Base-by-base conservation (phyloP, 495 filamentous ascomycete species). In the Penicillium daleae region DNA sequence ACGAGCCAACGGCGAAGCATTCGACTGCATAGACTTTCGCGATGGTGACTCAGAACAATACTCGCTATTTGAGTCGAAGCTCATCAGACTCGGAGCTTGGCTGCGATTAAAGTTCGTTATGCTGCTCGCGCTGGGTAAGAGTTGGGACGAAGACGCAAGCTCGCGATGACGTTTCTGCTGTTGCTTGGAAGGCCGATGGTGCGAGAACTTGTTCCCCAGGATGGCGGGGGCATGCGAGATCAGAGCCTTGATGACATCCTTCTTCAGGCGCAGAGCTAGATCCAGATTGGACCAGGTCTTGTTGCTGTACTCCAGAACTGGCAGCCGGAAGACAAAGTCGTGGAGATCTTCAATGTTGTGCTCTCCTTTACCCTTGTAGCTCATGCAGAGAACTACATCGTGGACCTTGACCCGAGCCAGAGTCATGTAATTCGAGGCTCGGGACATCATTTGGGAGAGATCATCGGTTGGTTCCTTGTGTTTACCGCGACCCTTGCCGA, bases 261-360 rank as follows among this genome's bases (percentile, higher is more conserved):
- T 92, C 82, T 99, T 98, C 49, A 99, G 80, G 21, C 90, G 89
- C 53, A 97, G 79, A 1, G 94, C 93, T 12, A 99, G 85, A 64
- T 99, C 95, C 8, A 98, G 86, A 73, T 98, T 98, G 19, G 94
- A 97, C 95, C 95, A 99, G 10, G 93, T 98, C 78, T 97, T 98
- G 80, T 99, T 98, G 53, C 91, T 85, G 73, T 97, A 98, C 72
- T 99, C 95, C 40, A 99, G 86, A 17, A 90, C 90, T 7, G 95
- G 95, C 70, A 99, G 86, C 21, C 92, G 89, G 84, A 99, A 99
- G 61, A 98, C 95, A 62, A 99, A 94, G 68, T 97, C 89, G 74
- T 99, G 95, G 13, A 99, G 87, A 74, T 99, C 95, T 77, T 96
- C 91, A 53, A 99, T 78, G 68, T 98, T 99, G 67, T 92, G 92